Percentiles rank a stretch among this genome's conserved stretches.
These are phyloP conservation scores for Penicillium oxalicum DNA, from an alignment of 2,329 filamentous ascomycete genomes.

Conservation along the genomic window DNA sequence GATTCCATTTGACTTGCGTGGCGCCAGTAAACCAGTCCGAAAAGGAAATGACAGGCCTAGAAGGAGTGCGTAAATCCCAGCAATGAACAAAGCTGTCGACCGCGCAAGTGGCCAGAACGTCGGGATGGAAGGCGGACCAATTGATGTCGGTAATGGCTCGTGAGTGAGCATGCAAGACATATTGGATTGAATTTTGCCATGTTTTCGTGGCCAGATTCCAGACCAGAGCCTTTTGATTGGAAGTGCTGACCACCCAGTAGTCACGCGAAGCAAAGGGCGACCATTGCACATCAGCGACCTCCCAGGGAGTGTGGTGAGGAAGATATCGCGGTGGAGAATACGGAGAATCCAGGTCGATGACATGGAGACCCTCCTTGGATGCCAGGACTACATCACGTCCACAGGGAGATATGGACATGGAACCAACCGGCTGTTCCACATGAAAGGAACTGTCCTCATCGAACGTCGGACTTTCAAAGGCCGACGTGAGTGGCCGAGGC, in stretches of 20 bases:
- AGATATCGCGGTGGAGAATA: slow-evolving; percentile 81
- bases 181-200: slow-evolving; percentile 75
- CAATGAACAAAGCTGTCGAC: slow-evolving; percentile 90
- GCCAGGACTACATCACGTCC: slow-evolving; percentile 86
- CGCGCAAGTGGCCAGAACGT: slow-evolving; percentile 81
- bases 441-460: slow-evolving; percentile 77
- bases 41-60: slow-evolving; percentile 69
- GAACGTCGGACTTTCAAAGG: slow-evolving; percentile 82
- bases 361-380: slow-evolving; percentile 81
- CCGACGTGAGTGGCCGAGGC: slow-evolving; percentile 43
- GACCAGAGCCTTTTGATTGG: slow-evolving; percentile 87
- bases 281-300: slow-evolving; percentile 95
- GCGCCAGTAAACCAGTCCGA: slow-evolving; percentile 92
- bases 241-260: slow-evolving; percentile 90
- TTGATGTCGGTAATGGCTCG: slow-evolving; percentile 94
- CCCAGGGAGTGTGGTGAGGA: slow-evolving; percentile 83
- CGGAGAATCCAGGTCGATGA: slow-evolving; percentile 86
- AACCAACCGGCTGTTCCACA: slow-evolving; percentile 73
- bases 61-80: slow-evolving; percentile 76
- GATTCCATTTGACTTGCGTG: slow-evolving; percentile 92
- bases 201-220: slow-evolving; percentile 77
- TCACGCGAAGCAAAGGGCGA: slow-evolving; percentile 84
- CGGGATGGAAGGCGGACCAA: slow-evolving; percentile 87
- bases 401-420: slow-evolving; percentile 86
- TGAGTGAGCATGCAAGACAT: slow-evolving; percentile 77